Evolutionary conservation across 78 protist genomes (phyloP).

Genomic region (Capsaspora owczarzaki): DNA sequence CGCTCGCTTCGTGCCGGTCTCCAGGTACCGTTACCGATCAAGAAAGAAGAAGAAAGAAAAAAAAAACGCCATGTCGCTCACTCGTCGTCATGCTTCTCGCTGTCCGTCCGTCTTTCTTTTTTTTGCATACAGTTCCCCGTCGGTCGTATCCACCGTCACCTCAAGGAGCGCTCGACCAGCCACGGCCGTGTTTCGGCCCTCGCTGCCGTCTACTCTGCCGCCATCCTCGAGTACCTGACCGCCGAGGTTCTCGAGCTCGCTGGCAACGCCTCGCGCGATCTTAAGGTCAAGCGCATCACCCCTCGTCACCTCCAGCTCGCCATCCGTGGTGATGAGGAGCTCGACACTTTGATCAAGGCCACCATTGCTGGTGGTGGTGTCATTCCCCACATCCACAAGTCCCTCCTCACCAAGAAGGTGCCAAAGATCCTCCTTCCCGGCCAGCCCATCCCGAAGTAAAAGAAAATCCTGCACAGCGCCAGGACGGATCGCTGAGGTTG

Average conservation of each 20-base stretch:
- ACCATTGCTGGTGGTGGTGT: constrained; percentile 96
- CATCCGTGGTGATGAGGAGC: constrained; percentile 85
- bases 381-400: constrained; percentile 88
- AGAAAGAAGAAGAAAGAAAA: no score
- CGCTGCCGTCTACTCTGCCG: constrained; percentile 90
- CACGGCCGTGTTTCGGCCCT: constrained; percentile 76
- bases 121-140: constrained; percentile 51
- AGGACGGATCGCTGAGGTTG: no score
- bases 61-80: no score
- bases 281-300: constrained; percentile 80
- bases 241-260: constrained; percentile 89
- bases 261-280: constrained; percentile 78
- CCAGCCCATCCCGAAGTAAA: no score
- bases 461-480: no score
- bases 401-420: constrained; percentile 29
- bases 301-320: constrained; percentile 96
- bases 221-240: constrained; percentile 82
- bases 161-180: constrained; percentile 60
- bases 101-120: no score
- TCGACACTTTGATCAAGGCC: constrained; percentile 33
- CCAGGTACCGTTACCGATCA: no score
- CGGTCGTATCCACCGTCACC: constrained; percentile 77
- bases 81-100: no score
- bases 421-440: no score
- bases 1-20: not conserved